Percentiles rank a stretch among this genome's conserved stretches.
These are phyloP conservation scores for Lizonia empirigonia DNA, from an alignment of 2,329 filamentous ascomycete species.

Conservation along the genomic window DNA sequence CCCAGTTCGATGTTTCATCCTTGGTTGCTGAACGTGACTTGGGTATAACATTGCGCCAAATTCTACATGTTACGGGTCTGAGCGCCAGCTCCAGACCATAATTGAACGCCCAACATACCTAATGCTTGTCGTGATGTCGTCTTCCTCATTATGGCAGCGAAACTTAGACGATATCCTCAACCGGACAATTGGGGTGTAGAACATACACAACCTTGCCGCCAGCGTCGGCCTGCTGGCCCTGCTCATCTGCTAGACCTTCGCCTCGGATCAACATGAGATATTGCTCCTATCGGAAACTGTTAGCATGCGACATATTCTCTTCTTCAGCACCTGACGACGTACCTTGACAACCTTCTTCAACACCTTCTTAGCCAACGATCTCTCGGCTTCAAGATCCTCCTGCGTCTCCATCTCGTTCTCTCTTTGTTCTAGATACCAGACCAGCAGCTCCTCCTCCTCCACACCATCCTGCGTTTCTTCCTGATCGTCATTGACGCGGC, in stretches of 20 bases:
- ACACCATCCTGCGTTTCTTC: conserved; percentile 77
- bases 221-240: conserved; percentile 61
- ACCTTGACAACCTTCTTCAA: conserved; percentile 97
- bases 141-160: no score
- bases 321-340: conserved; percentile 39
- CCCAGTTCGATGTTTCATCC: background rate
- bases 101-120: conserved; percentile 2
- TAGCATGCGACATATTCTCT: conserved; percentile 14
- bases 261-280: conserved; percentile 70
- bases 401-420: conserved; percentile 81
- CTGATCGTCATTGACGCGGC: conserved; percentile 84
- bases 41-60: conserved; percentile 17
- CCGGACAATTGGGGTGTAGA: conserved; percentile 89
- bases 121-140: conserved; percentile 6
- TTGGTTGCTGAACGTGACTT: background rate
- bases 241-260: conserved; percentile 83
- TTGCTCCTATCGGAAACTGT: conserved; percentile 57
- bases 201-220: conserved; percentile 73
- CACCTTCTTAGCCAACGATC: conserved; percentile 77
- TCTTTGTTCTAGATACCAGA: conserved; percentile 92
- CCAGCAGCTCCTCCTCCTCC: conserved; percentile 76
- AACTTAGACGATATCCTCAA: conserved; percentile 62
- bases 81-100: conserved; percentile 8
- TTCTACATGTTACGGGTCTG: conserved; percentile 1
- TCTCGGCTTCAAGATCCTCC: conserved; percentile 80